A percentile compares a stretch with the other conserved stretches of the same genome.
phyloP scores from a whole-genome alignment of 1,284 basidiomycete genomes.

The Malassezia arunalokei region DNA sequence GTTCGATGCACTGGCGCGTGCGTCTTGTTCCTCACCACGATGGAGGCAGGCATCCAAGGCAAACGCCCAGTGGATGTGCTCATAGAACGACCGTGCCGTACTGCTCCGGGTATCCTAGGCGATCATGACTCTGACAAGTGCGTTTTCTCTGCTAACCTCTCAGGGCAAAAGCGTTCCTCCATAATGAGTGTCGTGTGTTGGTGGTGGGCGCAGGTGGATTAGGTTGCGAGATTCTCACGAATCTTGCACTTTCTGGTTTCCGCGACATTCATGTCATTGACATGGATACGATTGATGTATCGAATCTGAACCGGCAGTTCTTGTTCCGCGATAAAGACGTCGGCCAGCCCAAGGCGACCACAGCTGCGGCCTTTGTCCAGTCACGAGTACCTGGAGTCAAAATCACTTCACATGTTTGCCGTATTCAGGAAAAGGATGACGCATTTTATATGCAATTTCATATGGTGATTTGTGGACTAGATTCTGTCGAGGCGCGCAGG shows the following conservation, averaged over 20 bases:
- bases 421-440: conserved; percentile 94
- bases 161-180: conserved; percentile 70
- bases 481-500: conserved; percentile 68
- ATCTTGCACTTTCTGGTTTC: conserved; percentile 60
- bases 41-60: no score
- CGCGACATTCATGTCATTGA: conserved; percentile 98
- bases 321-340: conserved; percentile 86
- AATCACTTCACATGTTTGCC: conserved; percentile 84
- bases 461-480: conserved; percentile 91
- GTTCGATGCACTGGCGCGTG: no score
- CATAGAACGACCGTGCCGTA: no score
- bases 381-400: conserved; percentile 79
- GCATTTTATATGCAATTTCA: conserved; percentile 97
- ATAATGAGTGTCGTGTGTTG: conserved; percentile 74
- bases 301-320: conserved; percentile 96
- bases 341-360: conserved; percentile 80
- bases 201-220: conserved; percentile 59
- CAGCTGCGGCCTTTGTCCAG: conserved; percentile 75
- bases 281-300: conserved; percentile 99
- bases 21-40: no score
- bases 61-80: no score
- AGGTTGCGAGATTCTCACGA: conserved; percentile 44
- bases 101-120: no score
- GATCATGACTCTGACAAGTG: not conserved
- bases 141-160: not conserved